Conservation (phyloP, 1,139 yeast genomes). For the Hyphopichia buzzinii region DNA sequence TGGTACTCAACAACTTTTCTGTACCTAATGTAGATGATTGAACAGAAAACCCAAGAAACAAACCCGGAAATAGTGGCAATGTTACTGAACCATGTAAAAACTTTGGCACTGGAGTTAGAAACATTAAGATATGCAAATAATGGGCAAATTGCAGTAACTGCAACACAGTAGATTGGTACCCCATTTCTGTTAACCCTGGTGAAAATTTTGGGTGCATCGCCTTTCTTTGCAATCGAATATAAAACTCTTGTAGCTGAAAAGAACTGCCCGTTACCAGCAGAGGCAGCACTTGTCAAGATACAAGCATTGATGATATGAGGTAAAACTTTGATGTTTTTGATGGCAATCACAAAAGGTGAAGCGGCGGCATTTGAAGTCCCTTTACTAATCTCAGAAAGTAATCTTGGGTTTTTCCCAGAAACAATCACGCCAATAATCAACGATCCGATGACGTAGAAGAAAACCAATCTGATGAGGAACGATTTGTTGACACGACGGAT, state of each 20-base stretch:
- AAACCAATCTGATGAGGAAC: slow-evolving; percentile 31
- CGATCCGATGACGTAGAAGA: slow-evolving; percentile 39
- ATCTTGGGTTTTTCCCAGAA: slow-evolving; percentile 30
- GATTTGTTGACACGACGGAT: slow-evolving; percentile 35
- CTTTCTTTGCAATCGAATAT: slow-evolving; percentile 36
- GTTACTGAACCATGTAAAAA: slow-evolving; percentile 40
- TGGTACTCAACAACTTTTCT: slow-evolving; percentile 41
- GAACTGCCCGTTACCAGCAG: slow-evolving; percentile 38
- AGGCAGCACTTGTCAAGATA: slow-evolving; percentile 36
- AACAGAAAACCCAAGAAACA: slow-evolving; percentile 33
- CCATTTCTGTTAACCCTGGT: slow-evolving; percentile 34
- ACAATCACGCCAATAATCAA: slow-evolving; percentile 36
- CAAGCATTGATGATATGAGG: slow-evolving; percentile 36
- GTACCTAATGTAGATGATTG: slow-evolving; percentile 36
- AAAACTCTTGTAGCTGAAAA: slow-evolving; percentile 36
- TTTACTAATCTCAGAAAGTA: slow-evolving; percentile 21
- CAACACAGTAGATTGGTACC: slow-evolving; percentile 50
- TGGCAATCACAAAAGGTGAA: slow-evolving; percentile 42
- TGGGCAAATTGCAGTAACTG: slow-evolving; percentile 36
- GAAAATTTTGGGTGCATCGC: slow-evolving; percentile 35
- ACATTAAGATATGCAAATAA: slow-evolving; percentile 39
- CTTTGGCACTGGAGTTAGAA: slow-evolving; percentile 31
- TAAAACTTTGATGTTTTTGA: slow-evolving; percentile 33
- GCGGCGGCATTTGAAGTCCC: slow-evolving; percentile 34
- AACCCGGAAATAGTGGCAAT: slow-evolving; percentile 44